Evolutionary conservation across 1,139 yeast genomes (phyloP), one percentile per base, ranked within the genome.

Genomic region (Saccharomyces hybrid): DNA sequence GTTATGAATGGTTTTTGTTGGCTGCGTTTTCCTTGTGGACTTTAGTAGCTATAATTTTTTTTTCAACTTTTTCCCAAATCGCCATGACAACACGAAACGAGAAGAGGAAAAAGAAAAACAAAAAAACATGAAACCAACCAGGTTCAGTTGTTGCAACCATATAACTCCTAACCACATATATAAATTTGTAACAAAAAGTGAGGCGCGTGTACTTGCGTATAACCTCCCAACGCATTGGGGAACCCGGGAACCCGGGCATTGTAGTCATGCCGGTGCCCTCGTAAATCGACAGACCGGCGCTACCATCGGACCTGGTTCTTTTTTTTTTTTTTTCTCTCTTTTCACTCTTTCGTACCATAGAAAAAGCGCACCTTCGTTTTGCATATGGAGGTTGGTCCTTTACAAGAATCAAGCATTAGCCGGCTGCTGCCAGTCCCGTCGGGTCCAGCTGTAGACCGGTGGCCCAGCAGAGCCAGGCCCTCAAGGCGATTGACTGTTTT

Each of bases 31-130:
- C 44, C 24, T 38, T 38, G 44, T 9, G 11, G 26, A 38, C 19
- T 38, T 14, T 24, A 38, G 6, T 19, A 9, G 19, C 24, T 38
- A 16, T 21, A 16, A 16, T 38, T 38, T 38, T 24, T 38, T 38
- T 38, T 38, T 38, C 44, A 38, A 38, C 44, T 38, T 38, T 38
- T 38, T 38, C 44, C 44, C 44, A 38, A 38, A 38, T 38, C 44
- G 44, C 44, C 44, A 38, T 38, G 44, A 38, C 44, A 38, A 38
- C 44, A 38, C 44, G 44, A 38, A 38, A 38, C 44, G 44, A 38
- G n/a, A 38, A 34, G 9, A 34, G 26, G 24, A 38, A 16, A 38
- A 38, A 38, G 21, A 38, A 11, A 28, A 28, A 28, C 31, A 28
- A 11, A 28, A 28, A 9, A 28, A n/a, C 14, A 34, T 14, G 44